Conservation (phyloP, 768 basidiomycete species). For the Paxillus rubicundulus region DNA sequence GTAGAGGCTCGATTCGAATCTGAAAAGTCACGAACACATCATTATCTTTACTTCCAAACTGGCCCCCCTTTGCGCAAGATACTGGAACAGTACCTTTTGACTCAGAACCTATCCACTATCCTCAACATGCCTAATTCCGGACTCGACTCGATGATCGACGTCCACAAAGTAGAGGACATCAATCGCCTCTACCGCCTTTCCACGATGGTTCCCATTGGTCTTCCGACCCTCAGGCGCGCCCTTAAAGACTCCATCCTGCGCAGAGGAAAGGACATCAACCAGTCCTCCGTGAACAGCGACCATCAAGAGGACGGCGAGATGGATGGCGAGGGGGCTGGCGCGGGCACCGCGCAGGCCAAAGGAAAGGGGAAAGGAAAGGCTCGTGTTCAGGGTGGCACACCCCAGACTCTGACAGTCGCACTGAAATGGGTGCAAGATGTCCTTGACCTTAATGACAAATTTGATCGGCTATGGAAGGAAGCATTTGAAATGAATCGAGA, state of each 20-base stretch:
- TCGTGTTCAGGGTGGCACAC: conserved; percentile 40
- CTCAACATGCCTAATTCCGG: conserved; percentile 83
- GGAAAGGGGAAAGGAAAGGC: conserved; percentile 58
- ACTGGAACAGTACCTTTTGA: conserved; percentile 73
- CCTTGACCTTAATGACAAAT: conserved; percentile 87
- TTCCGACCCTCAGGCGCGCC: conserved; percentile 58
- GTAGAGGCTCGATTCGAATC: conserved; percentile 77
- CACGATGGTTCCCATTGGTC: conserved; percentile 61
- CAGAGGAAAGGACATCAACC: conserved; percentile 81
- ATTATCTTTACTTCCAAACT: conserved; percentile 82
- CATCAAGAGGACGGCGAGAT: conserved; percentile 33
- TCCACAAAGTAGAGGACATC: conserved; percentile 72
- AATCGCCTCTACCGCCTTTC: conserved; percentile 78
- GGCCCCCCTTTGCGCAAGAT: conserved; percentile 66
- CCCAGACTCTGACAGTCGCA: conserved; percentile 54
- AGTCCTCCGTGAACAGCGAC: conserved; percentile 45
- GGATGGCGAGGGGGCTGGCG: conserved; percentile 36
- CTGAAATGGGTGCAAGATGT: conserved; percentile 93
- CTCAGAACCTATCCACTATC: conserved; percentile 70
- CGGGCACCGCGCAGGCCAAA: conserved; percentile 34
- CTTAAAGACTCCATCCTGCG: conserved; percentile 70
- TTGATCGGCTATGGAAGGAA: conserved; percentile 69
- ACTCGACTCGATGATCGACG: conserved; percentile 82
- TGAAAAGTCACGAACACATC: conserved; percentile 80
- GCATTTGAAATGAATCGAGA: conserved; percentile 74